Percentiles rank a stretch among this genome's conserved stretches.
Conservation (phyloP, 305 asterid genomes). For the Galium porrigens region DNA sequence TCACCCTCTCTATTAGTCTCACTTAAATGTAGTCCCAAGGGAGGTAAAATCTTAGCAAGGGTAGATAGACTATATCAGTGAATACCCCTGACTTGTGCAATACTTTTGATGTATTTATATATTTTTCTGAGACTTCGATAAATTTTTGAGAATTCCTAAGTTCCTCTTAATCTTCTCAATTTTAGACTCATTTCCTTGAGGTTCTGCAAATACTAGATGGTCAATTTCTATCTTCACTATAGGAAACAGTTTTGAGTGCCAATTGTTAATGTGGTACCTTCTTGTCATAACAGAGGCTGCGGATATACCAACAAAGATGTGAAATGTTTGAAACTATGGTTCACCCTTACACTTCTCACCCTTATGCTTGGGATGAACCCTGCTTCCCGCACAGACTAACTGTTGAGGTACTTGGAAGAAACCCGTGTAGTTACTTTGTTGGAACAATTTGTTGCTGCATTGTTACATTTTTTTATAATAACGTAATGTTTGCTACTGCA, state of each 20-base stretch:
- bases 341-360: conserved; percentile 69
- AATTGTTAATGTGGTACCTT: conserved; percentile 11
- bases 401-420: conserved; percentile 56
- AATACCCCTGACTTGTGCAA: neutral
- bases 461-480: neutral
- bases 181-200: neutral
- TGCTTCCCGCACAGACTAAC: conserved; percentile 75
- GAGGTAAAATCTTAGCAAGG: neutral
- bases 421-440: neutral
- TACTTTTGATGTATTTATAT: neutral
- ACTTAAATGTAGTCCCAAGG: neutral
- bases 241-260: neutral
- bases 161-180: neutral
- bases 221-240: neutral
- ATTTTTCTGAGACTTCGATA: neutral
- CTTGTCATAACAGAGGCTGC: conserved; percentile 49
- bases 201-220: neutral
- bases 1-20: too few relatives aligned
- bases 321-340: conserved; percentile 80
- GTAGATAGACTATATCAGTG: neutral
- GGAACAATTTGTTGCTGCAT: neutral
- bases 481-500: neutral
- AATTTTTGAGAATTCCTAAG: neutral
- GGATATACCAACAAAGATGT: conserved; percentile 85
- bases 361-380: conserved; percentile 98